A percentile compares a stretch with the other conserved stretches of the same genome.
These are phyloP conservation scores for Serpula lacrymans DNA, from an alignment of 768 basidiomycete genomes.

Conservation along the genomic window DNA sequence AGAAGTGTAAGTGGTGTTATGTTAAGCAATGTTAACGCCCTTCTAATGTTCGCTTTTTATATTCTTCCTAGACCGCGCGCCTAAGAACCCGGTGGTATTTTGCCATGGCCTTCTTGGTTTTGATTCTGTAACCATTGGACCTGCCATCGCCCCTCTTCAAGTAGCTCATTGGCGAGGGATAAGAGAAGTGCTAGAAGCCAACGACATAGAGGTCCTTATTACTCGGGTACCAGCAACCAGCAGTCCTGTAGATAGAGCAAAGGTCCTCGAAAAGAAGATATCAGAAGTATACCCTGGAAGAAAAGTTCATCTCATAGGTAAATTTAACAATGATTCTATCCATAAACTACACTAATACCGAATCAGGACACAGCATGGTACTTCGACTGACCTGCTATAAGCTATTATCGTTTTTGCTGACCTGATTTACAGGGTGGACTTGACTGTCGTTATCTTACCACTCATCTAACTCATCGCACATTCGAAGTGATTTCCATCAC, in stretches of 20 bases:
- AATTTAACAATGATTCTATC: conserved; percentile 11
- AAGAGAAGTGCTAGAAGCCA: conserved; percentile 85
- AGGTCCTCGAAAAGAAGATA: conserved; percentile 82
- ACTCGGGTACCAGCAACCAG: conserved; percentile 93
- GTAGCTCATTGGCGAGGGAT: conserved; percentile 98
- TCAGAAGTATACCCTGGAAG: conserved; percentile 77
- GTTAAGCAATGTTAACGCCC: neutral
- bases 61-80: conserved; percentile 57
- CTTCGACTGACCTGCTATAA: conserved; percentile 5
- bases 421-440: conserved; percentile 72
- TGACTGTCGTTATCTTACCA: conserved; percentile 87
- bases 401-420: conserved; percentile 1
- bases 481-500: conserved; percentile 87
- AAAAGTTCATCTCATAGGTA: conserved; percentile 84
- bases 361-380: conserved; percentile 77
- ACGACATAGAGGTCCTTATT: conserved; percentile 87
- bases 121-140: conserved; percentile 78
- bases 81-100: conserved; percentile 86
- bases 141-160: conserved; percentile 72
- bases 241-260: conserved; percentile 83
- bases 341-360: conserved; percentile 4
- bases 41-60: conserved; percentile 1
- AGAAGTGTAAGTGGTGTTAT: conserved; percentile 57
- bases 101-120: conserved; percentile 94
- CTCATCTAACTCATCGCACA: conserved; percentile 70